Evolutionary conservation across 208 protist species (phyloP).

Genomic region (Trypanosomatidae sp.): DNA sequence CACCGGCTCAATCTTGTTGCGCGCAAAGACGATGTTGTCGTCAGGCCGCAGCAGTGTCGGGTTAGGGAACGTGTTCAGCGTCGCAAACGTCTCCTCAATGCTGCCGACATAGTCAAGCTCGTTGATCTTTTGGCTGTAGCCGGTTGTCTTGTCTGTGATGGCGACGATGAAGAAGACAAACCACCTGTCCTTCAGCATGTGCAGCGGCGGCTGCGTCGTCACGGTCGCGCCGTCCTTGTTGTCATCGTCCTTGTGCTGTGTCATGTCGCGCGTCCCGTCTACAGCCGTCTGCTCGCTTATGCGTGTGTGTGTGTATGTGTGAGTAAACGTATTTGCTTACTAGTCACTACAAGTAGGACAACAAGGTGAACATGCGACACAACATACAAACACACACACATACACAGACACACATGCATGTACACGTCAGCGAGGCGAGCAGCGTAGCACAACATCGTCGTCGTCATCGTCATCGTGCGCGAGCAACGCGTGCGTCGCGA

Average conservation of each 20-base stretch:
- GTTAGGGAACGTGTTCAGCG: slow-evolving; percentile 60
- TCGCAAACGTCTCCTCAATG: slow-evolving; percentile 57
- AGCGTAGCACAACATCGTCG: too few relatives aligned
- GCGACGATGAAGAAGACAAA: slow-evolving; percentile 64
- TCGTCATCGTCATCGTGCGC: too few relatives aligned
- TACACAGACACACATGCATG: too few relatives aligned
- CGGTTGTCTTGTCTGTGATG: slow-evolving; percentile 21
- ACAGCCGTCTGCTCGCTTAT: too few relatives aligned
- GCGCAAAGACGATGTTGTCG: slow-evolving; percentile 62
- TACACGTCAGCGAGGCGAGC: too few relatives aligned
- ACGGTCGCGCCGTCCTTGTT: background rate
- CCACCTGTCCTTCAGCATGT: slow-evolving; percentile 71
- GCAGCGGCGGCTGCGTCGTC: slow-evolving; percentile 9
- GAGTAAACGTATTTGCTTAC: too few relatives aligned
- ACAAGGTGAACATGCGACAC: too few relatives aligned
- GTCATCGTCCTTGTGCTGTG: too few relatives aligned
- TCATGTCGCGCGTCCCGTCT: too few relatives aligned
- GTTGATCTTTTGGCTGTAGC: slow-evolving; percentile 25
- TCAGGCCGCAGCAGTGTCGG: slow-evolving; percentile 38
- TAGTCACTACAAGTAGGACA: too few relatives aligned
- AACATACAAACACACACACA: too few relatives aligned
- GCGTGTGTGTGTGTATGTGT: too few relatives aligned
- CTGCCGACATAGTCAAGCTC: slow-evolving; percentile 62
- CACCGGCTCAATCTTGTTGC: slow-evolving; percentile 52
- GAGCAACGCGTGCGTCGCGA: background rate